phyloP scores from a whole-genome alignment of 805 yeast species.

The Debaryomyces maramus region DNA sequence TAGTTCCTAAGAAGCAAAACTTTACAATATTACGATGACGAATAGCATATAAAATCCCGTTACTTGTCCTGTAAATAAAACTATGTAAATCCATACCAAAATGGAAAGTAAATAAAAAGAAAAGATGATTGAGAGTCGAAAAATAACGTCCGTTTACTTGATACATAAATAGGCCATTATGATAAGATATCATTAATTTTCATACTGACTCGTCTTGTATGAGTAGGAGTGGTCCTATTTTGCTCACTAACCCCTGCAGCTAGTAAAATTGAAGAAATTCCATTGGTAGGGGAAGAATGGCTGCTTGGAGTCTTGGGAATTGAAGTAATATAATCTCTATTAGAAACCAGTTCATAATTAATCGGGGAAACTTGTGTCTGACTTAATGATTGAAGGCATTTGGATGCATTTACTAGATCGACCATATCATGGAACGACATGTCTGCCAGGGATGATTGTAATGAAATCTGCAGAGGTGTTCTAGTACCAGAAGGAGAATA shows the following conservation, averaged over 20 bases:
- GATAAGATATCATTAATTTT: constrained; percentile 32
- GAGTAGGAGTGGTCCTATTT: constrained; percentile 1
- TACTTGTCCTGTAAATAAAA: too few species aligned
- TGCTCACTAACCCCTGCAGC: constrained; percentile 25
- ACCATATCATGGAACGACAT: constrained; percentile 17
- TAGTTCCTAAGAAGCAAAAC: too few species aligned
- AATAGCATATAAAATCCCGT: too few species aligned
- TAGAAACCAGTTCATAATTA: constrained; percentile 2
- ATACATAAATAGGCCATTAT: too few species aligned
- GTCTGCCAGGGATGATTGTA: not conserved
- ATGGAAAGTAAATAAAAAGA: too few species aligned
- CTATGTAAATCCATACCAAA: too few species aligned
- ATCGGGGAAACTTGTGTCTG: constrained; percentile 14
- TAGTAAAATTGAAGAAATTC: constrained; percentile 31
- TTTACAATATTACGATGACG: too few species aligned
- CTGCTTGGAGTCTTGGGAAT: not conserved
- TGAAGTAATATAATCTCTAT: constrained; percentile 1
- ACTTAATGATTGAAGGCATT: constrained; percentile 33
- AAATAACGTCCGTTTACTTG: too few species aligned
- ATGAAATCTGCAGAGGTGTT: not conserved
- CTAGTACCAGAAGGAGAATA: not conserved
- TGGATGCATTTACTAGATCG: constrained; percentile 37
- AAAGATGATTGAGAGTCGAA: too few species aligned
- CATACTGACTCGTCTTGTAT: constrained; percentile 19
- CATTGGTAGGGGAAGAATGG: constrained; percentile 9